phyloP scores from a whole-genome alignment of 2,329 filamentous ascomycete species.

The Onygenales sp. region DNA sequence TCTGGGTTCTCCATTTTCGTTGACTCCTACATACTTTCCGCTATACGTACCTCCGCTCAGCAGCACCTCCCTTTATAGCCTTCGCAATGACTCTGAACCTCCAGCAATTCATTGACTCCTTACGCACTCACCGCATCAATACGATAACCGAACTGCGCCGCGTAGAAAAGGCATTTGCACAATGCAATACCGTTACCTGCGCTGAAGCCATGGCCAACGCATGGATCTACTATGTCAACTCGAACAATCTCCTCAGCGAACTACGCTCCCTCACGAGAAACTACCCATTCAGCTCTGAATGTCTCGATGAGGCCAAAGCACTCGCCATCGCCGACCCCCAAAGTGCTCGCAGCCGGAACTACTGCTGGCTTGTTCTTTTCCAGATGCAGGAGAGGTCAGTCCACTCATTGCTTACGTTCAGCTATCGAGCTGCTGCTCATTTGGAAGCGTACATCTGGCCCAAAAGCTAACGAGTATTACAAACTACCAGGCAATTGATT shows the following conservation, averaged over 20 bases:
- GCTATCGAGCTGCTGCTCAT: background rate
- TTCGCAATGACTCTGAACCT: slow-evolving; percentile 32
- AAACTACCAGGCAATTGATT: slow-evolving; percentile 45
- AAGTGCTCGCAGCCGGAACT: slow-evolving; percentile 64
- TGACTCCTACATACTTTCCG: too few species aligned
- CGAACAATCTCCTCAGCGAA: slow-evolving; percentile 59
- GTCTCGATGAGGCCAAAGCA: slow-evolving; percentile 55
- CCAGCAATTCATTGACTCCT: slow-evolving; percentile 51
- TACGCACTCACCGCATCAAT: slow-evolving; percentile 60
- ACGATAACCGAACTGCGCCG: slow-evolving; percentile 63
- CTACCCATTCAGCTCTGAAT: slow-evolving; percentile 58
- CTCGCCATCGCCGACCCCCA: slow-evolving; percentile 55
- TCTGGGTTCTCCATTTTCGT: too few species aligned
- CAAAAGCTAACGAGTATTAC: slow-evolving; percentile 4
- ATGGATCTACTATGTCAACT: slow-evolving; percentile 63
- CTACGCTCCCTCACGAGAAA: slow-evolving; percentile 57
- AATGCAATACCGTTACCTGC: slow-evolving; percentile 49
- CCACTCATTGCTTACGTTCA: background rate
- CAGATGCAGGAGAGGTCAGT: slow-evolving; percentile 58
- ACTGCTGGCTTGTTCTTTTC: slow-evolving; percentile 60
- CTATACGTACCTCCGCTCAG: too few species aligned
- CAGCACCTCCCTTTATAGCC: too few species aligned
- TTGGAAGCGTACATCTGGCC: background rate
- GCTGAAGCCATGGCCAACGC: slow-evolving; percentile 59
- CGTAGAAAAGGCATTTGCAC: slow-evolving; percentile 57